Evolutionary conservation across 2,329 filamentous ascomycete genomes (phyloP), one percentile per base, ranked within the genome.

Genomic region (Exophiala sp.): DNA sequence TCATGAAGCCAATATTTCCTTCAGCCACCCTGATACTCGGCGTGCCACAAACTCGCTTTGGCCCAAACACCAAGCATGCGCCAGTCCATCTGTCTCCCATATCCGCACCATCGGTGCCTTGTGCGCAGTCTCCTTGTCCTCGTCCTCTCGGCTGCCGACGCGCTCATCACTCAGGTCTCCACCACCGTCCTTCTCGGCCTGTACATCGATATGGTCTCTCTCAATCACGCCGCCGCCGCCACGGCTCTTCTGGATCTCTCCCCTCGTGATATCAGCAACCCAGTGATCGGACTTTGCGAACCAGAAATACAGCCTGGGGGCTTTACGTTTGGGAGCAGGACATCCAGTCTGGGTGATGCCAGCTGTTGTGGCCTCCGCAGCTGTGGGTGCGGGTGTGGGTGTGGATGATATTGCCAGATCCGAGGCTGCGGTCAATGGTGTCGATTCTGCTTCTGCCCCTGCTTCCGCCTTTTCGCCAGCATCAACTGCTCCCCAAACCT

Each of bases 231-330:
- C 39, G 13, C 38, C 39, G 13, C 38, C 11, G 43, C 71, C 73
- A 35, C 74, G 64, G 9, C 68, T 58, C 32, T 63, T 64, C 40
- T 82, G 74, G 30, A 83, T 66, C 34, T 73, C 71, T 57, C 82
- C 75, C 29, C 79, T 68, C 23, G 78, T 81, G 58, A 70, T 66
- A 55, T 79, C 71, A 1, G 78, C 78, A 21, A 83, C 76, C 80
- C 80, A 83, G 59, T 81, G 78, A 60, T 83, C 80, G 41, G 75
- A 66, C 29, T 73, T 66, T 1, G 76, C 79, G 63, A 81, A 83
- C 57, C 80, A 75, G 60, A 83, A 80, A 44, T 74, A 73, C 35
- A 83, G 54, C 43, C 71, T 72, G 1, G 70, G 63, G 51, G 30
- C n/a, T 46, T 9, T 5, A 8, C 21, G 2, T 2, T 34, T 34